Percentiles rank a stretch among this genome's conserved stretches.
These are phyloP conservation scores for Hypoxylon subgilvum DNA, from an alignment of 495 filamentous ascomycete genomes.

Conservation along the genomic window DNA sequence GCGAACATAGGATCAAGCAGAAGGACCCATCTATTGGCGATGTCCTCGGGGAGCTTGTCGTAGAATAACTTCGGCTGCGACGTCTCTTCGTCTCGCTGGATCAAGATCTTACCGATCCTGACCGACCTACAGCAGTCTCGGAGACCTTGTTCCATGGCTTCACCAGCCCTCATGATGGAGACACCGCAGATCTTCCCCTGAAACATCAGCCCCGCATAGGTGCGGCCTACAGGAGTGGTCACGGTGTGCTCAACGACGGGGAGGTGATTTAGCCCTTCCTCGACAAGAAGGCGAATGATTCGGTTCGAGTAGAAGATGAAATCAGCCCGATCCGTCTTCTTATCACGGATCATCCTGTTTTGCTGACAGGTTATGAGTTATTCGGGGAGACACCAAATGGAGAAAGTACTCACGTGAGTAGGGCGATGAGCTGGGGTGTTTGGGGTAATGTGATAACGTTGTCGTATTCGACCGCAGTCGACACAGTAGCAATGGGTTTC, in stretches of 20 bases:
- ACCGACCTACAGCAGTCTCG: slow-evolving; percentile 96
- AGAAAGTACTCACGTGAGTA: slow-evolving; percentile 81
- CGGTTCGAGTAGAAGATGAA: slow-evolving; percentile 99
- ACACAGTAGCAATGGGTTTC: slow-evolving; percentile 90
- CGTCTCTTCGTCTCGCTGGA: slow-evolving; percentile 96
- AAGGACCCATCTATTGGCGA: slow-evolving; percentile 88
- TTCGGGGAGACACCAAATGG: slow-evolving; percentile 20
- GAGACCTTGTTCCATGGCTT: slow-evolving; percentile 97
- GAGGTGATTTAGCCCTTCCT: slow-evolving; percentile 96
- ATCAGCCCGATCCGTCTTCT: slow-evolving; percentile 84
- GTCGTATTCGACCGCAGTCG: slow-evolving; percentile 76
- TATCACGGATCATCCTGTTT: slow-evolving; percentile 89
- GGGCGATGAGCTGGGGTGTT: slow-evolving; percentile 93
- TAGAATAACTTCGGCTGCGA: slow-evolving; percentile 91
- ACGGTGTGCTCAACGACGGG: slow-evolving; percentile 86
- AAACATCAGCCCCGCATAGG: slow-evolving; percentile 91
- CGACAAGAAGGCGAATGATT: slow-evolving; percentile 96
- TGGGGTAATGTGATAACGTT: slow-evolving; percentile 91
- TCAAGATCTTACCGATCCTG: slow-evolving; percentile 96
- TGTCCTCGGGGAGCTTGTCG: slow-evolving; percentile 94
- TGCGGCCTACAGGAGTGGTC: slow-evolving; percentile 85
- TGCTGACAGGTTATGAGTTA: slow-evolving; percentile 10
- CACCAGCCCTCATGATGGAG: slow-evolving; percentile 96
- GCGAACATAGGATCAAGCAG: slow-evolving; percentile 99
- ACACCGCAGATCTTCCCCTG: slow-evolving; percentile 98